phyloP scores from a whole-genome alignment of 352 stramenopile genomes.

The Blastocystis sp. region DNA sequence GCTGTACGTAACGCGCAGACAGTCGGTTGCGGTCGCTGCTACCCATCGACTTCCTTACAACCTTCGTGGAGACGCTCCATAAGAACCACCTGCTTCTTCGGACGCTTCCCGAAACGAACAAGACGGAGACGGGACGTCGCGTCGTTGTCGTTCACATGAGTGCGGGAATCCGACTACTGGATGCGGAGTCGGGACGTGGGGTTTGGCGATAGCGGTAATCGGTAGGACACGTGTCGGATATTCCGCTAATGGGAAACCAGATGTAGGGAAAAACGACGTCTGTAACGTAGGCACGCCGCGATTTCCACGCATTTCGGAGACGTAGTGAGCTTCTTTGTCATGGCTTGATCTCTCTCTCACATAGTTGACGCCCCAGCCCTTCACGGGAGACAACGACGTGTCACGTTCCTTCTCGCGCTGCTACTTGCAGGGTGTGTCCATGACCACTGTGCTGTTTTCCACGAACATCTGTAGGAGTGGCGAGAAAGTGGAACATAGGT shows the following conservation, averaged over 20 bases:
- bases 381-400: neutral
- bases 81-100: neutral
- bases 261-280: neutral
- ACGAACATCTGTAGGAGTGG: neutral
- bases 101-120: neutral
- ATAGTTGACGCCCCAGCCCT: neutral
- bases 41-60: neutral
- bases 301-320: neutral
- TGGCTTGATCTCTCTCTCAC: neutral
- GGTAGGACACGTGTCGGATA: neutral
- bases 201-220: neutral
- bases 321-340: neutral
- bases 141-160: neutral
- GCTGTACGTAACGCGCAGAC: neutral
- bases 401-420: neutral
- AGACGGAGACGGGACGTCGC: neutral
- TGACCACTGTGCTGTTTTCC: neutral
- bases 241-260: neutral
- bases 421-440: neutral
- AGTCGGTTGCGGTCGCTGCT: slow-evolving; percentile 4
- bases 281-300: neutral
- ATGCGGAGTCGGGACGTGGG: neutral
- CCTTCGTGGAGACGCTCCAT: neutral
- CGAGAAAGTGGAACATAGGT: neutral
- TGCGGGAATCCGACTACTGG: neutral